A percentile compares a stretch with the other conserved stretches of the same genome.
phyloP scores from a whole-genome alignment of 1,284 basidiomycete genomes.

The Malassezia restricta region DNA sequence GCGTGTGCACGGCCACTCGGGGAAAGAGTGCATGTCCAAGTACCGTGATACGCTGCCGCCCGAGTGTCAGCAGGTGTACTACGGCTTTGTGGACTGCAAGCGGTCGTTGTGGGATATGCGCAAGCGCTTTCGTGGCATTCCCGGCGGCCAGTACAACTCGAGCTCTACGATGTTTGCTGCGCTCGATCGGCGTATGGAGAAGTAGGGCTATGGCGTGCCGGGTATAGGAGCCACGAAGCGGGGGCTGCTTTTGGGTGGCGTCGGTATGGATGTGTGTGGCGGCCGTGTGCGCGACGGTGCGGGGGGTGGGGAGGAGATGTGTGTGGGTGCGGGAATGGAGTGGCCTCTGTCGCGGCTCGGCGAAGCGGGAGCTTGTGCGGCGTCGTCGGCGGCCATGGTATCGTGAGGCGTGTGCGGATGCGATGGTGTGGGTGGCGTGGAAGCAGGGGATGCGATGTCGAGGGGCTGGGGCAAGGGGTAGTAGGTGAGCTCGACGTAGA shows the following conservation, averaged over 20 bases:
- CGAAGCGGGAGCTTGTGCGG: too few relatives aligned
- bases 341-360: background rate
- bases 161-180: conserved; percentile 12
- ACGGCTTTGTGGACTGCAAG: conserved; percentile 16
- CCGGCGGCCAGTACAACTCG: conserved; percentile 12
- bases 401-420: background rate
- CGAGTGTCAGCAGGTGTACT: conserved; percentile 15
- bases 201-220: background rate
- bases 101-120: conserved; percentile 16
- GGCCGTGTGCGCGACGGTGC: background rate
- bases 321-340: background rate
- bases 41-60: conserved; percentile 3
- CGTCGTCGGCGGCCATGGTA: too few relatives aligned
- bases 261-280: background rate
- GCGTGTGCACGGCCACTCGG: conserved; percentile 2
- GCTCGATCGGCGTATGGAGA: conserved; percentile 7
- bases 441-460: background rate
- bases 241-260: background rate
- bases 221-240: background rate
- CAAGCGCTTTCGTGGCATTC: conserved; percentile 15
- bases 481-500: conserved; percentile 44
- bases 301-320: background rate
- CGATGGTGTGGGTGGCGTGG: background rate
- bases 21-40: conserved; percentile 10
- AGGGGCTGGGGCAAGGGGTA: conserved; percentile 13